Evolutionary conservation across 2,329 filamentous ascomycete genomes (phyloP), one percentile per base, ranked within the genome.

Genomic region (Tolypocladium guangdongense): DNA sequence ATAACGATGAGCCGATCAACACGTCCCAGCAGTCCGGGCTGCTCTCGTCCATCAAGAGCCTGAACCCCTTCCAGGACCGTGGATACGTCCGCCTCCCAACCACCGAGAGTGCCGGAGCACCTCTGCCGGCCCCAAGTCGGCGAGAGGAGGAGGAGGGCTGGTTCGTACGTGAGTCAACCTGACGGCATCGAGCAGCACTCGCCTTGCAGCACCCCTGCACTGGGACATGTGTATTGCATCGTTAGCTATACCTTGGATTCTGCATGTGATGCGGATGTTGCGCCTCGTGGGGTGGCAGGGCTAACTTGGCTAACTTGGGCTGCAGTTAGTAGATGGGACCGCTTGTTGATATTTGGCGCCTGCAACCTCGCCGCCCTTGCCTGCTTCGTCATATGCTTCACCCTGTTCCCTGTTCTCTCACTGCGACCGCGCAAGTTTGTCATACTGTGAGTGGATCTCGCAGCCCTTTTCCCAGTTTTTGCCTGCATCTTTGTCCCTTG

Each of bases 321-420:
- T 64, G 66, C 72, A 97, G 93, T 99, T 76, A 96, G 90, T 74
- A 83, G 92, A 74, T 97, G 92, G 93, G 93, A 99, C 74, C 88
- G 92, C 54, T 75, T 97, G 66, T 78, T 99, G 68, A 82, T 97
- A 64, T 99, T 99, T 72, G 86, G 82, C 59, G 90, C 86, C 66
- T 95, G 92, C 75, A 95, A 96, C 72, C 71, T 96, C 62, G 90
- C 87, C 57, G 90, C 93, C 58, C 78, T 90, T 59, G 89, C 88
- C 61, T 92, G 95, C 76, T 97, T 99, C 76, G 83, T 95, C 68
- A 83, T 95, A 63, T 91, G 88, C 77, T 95, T 97, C 74, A 86
- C 86, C 62, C 77, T 97, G 54, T 92, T 95, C 74, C 91, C 91
- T 52, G 78, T 91, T 56, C 79, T 96, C 60, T 80, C 88, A 60